Base-by-base conservation (phyloP, 2,329 filamentous ascomycete species). In the Cucurbitaria berberidis region DNA sequence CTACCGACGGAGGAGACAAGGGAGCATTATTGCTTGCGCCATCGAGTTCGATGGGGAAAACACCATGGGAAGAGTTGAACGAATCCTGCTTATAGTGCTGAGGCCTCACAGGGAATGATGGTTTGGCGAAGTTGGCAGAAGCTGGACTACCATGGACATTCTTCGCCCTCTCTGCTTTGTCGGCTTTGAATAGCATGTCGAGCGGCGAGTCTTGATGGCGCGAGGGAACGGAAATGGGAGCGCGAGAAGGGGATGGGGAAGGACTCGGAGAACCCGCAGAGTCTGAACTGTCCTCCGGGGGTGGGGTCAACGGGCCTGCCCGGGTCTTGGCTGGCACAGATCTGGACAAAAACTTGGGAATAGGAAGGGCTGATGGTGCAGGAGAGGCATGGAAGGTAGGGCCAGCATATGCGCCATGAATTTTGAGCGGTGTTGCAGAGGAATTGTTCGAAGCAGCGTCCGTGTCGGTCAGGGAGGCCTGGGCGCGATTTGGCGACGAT, bases 371-470 rank as follows among this genome's bases (percentile, higher is more conserved):
- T 8, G 92, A 96, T 0, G 95, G 89, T 1, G 93, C 93, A 18
- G 95, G 95, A 8, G 95, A 98, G 35, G 92, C 90, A 75, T 97
- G 93, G 74, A 98, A 99, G 5, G 92, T 96, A 29, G 93, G 89
- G 13, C 93, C 95, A 34, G 95, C 95, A 76, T 96, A 99, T 40
- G 89, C 87, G 56, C 74, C 64, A 38, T 74, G 70, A n/a, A 61
- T 55, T 56, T 74, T 74, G n/a, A 65, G 59, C 5, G 72, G 72
- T 4, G 72, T 74, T 11, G 65, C 64, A 56, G 64, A 53, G 15
- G 55, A 34, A 22, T 67, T 59, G 32, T 56, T 55, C 1, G 58
- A 44, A 30, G 54, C 57, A 11, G 57, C 44, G 38, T 73, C 71
- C 27, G 64, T 64, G 44, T 72, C 69, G 30, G 69, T 68, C 60